phyloP scores from a whole-genome alignment of 2,329 filamentous ascomycete genomes.

The Aspergillus intermedius region DNA sequence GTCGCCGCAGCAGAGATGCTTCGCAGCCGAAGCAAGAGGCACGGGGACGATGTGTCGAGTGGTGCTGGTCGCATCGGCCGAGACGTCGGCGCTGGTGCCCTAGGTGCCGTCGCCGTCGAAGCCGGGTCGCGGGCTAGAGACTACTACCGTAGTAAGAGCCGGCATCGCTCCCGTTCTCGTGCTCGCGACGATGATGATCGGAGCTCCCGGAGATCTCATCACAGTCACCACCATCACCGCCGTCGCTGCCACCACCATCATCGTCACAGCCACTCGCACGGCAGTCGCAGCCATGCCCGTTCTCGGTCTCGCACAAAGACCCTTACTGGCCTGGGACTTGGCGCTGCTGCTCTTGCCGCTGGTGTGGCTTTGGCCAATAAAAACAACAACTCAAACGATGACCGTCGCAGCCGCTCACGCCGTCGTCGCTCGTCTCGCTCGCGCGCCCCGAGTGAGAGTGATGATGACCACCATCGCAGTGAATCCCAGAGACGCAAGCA shows the following conservation, averaged over 20 bases:
- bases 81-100: slow-evolving; percentile 53
- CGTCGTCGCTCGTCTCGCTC: slow-evolving; percentile 33
- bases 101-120: slow-evolving; percentile 57
- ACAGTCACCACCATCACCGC: slow-evolving; percentile 26
- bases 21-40: slow-evolving; percentile 51
- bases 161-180: slow-evolving; percentile 33
- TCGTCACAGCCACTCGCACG: slow-evolving; percentile 25
- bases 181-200: slow-evolving; percentile 30
- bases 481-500: slow-evolving; percentile 50
- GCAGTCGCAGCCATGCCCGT: slow-evolving; percentile 40
- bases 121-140: slow-evolving; percentile 48
- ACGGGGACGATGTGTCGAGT: slow-evolving; percentile 50
- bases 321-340: slow-evolving; percentile 46
- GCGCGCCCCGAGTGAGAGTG: slow-evolving; percentile 18
- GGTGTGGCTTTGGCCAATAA: slow-evolving; percentile 54
- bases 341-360: slow-evolving; percentile 55
- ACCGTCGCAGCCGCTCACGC: slow-evolving; percentile 43
- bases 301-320: slow-evolving; percentile 47
- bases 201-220: slow-evolving; percentile 19
- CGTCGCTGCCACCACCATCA: slow-evolving; percentile 23
- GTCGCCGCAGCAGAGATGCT: slow-evolving; percentile 56
- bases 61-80: slow-evolving; percentile 44
- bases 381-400: slow-evolving; percentile 45
- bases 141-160: slow-evolving; percentile 43
- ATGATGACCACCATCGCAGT: slow-evolving; percentile 24